Evolutionary conservation across 208 protist genomes (phyloP), one percentile per base, ranked within the genome.

Genomic region (Balamuthia mandrillaris): DNA sequence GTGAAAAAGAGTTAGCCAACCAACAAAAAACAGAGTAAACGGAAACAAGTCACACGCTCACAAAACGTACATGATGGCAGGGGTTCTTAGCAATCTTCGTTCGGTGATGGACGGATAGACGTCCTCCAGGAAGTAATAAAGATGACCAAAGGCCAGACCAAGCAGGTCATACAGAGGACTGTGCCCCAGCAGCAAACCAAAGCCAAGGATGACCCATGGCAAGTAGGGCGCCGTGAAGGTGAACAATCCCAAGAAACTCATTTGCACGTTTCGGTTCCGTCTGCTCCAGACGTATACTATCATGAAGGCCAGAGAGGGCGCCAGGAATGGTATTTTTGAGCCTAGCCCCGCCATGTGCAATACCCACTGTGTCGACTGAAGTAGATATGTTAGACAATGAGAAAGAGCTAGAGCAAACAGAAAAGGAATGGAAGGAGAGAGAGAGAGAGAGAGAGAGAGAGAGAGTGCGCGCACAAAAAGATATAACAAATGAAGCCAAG

Each of bases 51-150:
- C 27, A 37, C 27, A 2, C 12, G 52, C 1, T 24, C 3, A 14
- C 21, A 51, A 9, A n/a, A 45, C 56, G 47, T 78, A 78, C 72
- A 91, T 41, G 60, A 91, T 82, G 2, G 0, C 2, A 9, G 89
- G 89, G 16, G 88, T 90, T 58, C 77, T 84, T 41, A 91, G 49
- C 21, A 90, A 16, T n/a, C 85, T 74, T 27, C 89, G 31, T 35
- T 66, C 39, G 18, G 60, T 49, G 33, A 77, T 85, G 24, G 24
- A 31, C 3, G 94, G 93, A 58, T 92, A 94, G 10, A 94, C 86
- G 85, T 95, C 93, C 65, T 95, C 92, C 4, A 96, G 77, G 54
- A 94, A 95, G 75, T 95, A 96, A 88, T 96, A 96, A 7, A 94
- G 35, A 75, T 96, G 95, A 3, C 95, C 95, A 2, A 92, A 92